These are phyloP conservation scores for Aureobasidium leucospermi DNA, from an alignment of 2,329 filamentous ascomycete species.

Conservation along the genomic window DNA sequence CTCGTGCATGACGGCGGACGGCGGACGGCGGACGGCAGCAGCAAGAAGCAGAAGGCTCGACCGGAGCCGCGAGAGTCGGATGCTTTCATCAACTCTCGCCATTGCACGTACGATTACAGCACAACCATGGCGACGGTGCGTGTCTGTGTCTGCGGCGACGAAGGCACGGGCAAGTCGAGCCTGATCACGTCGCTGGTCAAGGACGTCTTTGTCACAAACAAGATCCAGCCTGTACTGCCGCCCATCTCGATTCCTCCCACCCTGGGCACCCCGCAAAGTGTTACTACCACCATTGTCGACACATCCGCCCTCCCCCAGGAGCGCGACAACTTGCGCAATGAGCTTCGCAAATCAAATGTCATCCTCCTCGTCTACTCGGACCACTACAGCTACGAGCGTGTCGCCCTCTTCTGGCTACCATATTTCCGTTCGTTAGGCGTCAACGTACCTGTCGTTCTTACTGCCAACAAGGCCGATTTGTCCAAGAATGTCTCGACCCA, in stretches of 20 bases:
- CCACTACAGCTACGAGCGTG: constrained; percentile 97
- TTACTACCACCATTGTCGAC: constrained; percentile 95
- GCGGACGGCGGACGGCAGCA: neutral
- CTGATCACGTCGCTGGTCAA: constrained; percentile 79
- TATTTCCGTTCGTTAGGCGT: constrained; percentile 97
- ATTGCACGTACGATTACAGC: too few relatives aligned
- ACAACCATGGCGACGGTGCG: constrained; percentile 51
- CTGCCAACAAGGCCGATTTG: constrained; percentile 95
- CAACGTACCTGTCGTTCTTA: constrained; percentile 93
- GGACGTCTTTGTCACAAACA: constrained; percentile 90
- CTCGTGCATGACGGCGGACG: neutral
- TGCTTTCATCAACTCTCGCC: too few relatives aligned
- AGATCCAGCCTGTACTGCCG: constrained; percentile 89
- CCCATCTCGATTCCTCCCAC: constrained; percentile 92
- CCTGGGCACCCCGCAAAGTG: constrained; percentile 89
- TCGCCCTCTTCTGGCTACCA: constrained; percentile 96
- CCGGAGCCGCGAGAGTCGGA: too few relatives aligned
- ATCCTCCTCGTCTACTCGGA: constrained; percentile 96
- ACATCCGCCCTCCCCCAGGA: constrained; percentile 94
- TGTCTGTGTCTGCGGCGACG: constrained; percentile 93
- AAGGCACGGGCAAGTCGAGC: constrained; percentile 89
- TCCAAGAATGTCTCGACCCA: constrained; percentile 65
- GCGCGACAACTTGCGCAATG: constrained; percentile 78
- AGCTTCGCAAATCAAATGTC: constrained; percentile 94
- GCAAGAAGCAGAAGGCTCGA: too few relatives aligned